A percentile compares a stretch with the other conserved stretches of the same genome.
Evolutionary conservation across 768 basidiomycete genomes (phyloP).

Genomic region (Chlorophyllum brunneum): DNA sequence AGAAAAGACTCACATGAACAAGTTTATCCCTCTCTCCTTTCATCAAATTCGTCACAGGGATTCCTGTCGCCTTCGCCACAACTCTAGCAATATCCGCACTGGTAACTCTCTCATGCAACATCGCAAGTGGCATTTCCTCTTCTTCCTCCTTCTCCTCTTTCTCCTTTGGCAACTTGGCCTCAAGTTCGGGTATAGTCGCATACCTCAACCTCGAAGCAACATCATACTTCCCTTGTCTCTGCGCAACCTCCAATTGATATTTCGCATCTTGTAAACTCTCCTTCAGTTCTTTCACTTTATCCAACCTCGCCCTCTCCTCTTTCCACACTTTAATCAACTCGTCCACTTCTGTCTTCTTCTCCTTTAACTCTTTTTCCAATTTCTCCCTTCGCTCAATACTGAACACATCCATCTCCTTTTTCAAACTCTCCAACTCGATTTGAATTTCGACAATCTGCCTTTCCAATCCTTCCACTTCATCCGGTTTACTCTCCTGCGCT

Average conservation of each 20-base stretch:
- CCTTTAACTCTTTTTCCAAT: constrained; percentile 60
- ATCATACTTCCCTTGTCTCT: constrained; percentile 86
- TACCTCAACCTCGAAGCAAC: constrained; percentile 80
- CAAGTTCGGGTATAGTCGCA: constrained; percentile 79
- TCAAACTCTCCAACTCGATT: constrained; percentile 86
- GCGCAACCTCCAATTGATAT: constrained; percentile 82
- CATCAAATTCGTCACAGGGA: constrained; percentile 83
- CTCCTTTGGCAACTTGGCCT: constrained; percentile 62
- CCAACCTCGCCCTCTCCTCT: constrained; percentile 66
- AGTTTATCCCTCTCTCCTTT: constrained; percentile 90
- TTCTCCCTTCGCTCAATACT: constrained; percentile 67
- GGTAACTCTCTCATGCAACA: constrained; percentile 84
- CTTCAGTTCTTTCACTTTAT: constrained; percentile 70
- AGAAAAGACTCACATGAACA: constrained; percentile 59
- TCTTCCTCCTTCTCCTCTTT: constrained; percentile 37
- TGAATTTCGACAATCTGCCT: constrained; percentile 82
- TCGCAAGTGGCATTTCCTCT: constrained; percentile 50
- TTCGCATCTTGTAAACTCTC: constrained; percentile 78
- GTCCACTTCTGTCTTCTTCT: constrained; percentile 61
- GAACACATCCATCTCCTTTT: constrained; percentile 84
- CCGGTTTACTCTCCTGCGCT: constrained; percentile 86
- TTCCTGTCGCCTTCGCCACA: constrained; percentile 85
- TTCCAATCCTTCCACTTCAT: constrained; percentile 77
- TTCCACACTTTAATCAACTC: constrained; percentile 68
- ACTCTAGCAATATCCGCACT: constrained; percentile 88